phyloP scores from a whole-genome alignment of 169 alveolate species.

The Plasmodium gallinaceum region DNA sequence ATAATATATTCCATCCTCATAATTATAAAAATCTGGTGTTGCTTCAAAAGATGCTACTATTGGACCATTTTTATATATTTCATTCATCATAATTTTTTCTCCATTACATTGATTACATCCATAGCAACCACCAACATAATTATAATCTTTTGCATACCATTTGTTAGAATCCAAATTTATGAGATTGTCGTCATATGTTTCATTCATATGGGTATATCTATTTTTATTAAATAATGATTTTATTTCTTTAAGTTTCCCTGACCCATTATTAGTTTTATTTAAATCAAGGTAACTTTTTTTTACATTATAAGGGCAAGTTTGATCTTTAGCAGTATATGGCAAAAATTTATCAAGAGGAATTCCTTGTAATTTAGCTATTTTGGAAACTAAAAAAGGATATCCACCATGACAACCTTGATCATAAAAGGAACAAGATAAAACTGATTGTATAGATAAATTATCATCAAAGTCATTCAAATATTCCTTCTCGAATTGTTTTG shows the following conservation, averaged over 20 bases:
- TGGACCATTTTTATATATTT: conserved; percentile 89
- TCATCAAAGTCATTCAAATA: conserved; percentile 72
- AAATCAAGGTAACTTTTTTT: conserved; percentile 5
- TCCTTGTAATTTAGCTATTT: conserved; percentile 89
- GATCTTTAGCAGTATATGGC: conserved; percentile 61
- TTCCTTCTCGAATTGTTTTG: conserved; percentile 80
- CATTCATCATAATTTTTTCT: conserved; percentile 88
- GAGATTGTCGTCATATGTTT: not conserved
- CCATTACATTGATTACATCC: conserved; percentile 85
- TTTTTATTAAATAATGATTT: not conserved
- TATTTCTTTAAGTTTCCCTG: conserved; percentile 1
- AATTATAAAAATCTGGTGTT: conserved; percentile 79
- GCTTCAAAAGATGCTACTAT: conserved; percentile 90
- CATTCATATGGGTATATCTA: not conserved
- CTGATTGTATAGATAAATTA: conserved; percentile 79
- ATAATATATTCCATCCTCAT: conserved; percentile 60
- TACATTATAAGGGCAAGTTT: conserved; percentile 34
- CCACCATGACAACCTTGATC: conserved; percentile 94
- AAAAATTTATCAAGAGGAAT: conserved; percentile 81
- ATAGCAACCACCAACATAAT: conserved; percentile 91
- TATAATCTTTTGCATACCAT: conserved; percentile 84
- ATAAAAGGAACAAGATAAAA: conserved; percentile 69
- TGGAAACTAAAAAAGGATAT: conserved; percentile 91
- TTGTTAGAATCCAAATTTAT: conserved; percentile 2
- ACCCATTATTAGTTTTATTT: not conserved